Evolutionary conservation across 257 asterid species (phyloP), one percentile per base, ranked within the genome.

Genomic region (Plantago elongata): DNA sequence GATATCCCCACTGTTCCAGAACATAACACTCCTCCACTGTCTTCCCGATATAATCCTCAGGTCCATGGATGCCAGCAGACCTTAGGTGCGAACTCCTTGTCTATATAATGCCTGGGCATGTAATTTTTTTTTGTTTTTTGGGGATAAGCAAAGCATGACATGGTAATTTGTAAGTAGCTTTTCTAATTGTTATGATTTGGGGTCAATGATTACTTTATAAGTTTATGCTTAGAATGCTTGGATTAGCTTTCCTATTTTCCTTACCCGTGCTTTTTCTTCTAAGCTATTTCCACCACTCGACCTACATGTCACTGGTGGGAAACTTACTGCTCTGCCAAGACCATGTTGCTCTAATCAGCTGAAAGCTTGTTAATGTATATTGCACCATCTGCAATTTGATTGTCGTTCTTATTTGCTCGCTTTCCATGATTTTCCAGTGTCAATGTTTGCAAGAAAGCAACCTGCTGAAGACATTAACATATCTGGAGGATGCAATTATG

Each of bases 61-160:
- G 93, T 89, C 72, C 83, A 60, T 51, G 99, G 99, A 72, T 77
- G 71, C 74, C 97, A 92, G 80, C 96, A 79, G 77, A 89, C 97
- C 42, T 79, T 92, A 70, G 96, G 97, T 91, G 75, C 51, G 72
- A 68, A 63, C 78, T 64, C 75, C 65, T 63, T 42, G 12, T 46
- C 14, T 65, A 14, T n/a, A 12, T 47, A 12, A 13, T 12, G 51
- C 14, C 12, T 47, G 51, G 1, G 13, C 49, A 45, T 9, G 49
- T 9, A 9, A 9, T 3, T 45, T 3, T 45, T 48, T 48, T 13
- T 12, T 11, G 2, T 22, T 22, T 22, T 22, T 22, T n/a, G 14
- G n/a, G 52, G 16, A 48, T 48, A 12, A 13, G 7, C 17, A n/a
- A 10, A 5, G 52, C 12, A 1, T 15, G 5, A 10, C 16, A 13